phyloP scores from a whole-genome alignment of 192 early-diverging fungal genomes.

The Coemansia javaensis region DNA sequence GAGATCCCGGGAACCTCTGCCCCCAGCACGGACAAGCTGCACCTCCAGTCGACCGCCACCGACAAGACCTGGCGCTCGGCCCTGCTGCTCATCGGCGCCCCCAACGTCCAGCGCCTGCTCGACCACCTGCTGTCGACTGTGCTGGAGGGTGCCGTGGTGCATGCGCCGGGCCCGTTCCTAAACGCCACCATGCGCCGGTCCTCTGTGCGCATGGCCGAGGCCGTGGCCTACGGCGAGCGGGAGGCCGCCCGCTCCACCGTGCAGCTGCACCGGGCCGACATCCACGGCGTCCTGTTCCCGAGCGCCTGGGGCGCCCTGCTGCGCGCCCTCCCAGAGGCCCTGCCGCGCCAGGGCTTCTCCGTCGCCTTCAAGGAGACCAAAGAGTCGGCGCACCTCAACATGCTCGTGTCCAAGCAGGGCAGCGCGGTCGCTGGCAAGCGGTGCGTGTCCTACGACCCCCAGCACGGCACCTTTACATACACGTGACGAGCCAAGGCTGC shows the following conservation, averaged over 20 bases:
- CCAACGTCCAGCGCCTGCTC: conserved; percentile 19
- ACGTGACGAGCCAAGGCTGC: background rate
- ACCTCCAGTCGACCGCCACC: conserved; percentile 17
- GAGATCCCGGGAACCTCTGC: conserved; percentile 9
- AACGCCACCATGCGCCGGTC: conserved; percentile 32
- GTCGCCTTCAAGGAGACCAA: conserved; percentile 21
- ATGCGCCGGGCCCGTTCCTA: conserved; percentile 19
- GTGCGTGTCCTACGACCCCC: conserved; percentile 7
- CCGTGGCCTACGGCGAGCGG: conserved; percentile 13
- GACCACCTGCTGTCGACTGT: conserved; percentile 7
- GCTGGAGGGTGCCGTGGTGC: conserved; percentile 15
- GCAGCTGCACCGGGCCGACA: conserved; percentile 22
- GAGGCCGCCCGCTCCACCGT: conserved; percentile 1
- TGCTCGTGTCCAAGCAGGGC: conserved; percentile 39
- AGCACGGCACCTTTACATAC: background rate
- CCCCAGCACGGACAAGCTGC: background rate
- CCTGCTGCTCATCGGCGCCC: conserved; percentile 21
- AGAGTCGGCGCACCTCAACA: conserved; percentile 33
- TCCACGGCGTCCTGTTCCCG: conserved; percentile 31
- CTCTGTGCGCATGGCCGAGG: conserved; percentile 19
- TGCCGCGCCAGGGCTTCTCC: conserved; percentile 2
- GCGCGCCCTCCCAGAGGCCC: conserved; percentile 12
- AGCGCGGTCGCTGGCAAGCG: conserved; percentile 30
- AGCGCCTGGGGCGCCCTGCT: conserved; percentile 23
- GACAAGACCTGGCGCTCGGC: conserved; percentile 42